Base-by-base conservation (phyloP, 2,329 filamentous ascomycete species). In the Alternaria postmessia region DNA sequence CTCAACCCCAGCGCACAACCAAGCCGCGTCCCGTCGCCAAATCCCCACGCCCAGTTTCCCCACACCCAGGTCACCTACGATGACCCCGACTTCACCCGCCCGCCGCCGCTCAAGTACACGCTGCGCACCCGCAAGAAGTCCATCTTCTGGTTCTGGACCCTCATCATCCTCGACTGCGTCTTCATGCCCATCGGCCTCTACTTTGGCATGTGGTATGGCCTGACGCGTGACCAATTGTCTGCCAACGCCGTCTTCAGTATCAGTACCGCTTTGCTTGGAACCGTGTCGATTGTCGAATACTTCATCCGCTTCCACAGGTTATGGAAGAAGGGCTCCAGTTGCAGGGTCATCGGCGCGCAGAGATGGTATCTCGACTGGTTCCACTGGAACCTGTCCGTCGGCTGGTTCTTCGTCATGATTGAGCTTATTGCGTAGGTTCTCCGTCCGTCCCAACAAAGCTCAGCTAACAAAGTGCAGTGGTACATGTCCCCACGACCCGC, bases 131-230 rank as follows among this genome's bases (percentile, higher is more conserved):
- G 87, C 44, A 87, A 86, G 69, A 83, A 82, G 75, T 79, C 82
- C 34, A 87, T 89, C 62, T 77, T 81, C 38, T 76, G 86, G 62
- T 89, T 89, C 77, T 89, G 87, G 87, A 78, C 78, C 0, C 72
- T 89, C 41, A 86, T 88, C 57, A 71, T 88, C 22, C 68, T 88
- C 59, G 87, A 89, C 75, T 86, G 83, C 51, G 79, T 87, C 60
- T 83, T 80, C 57, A 85, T 87, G 75, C 87, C 87, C 18, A 81
- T 89, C 59, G 82, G 80, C 3, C 79, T 89, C 2, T 89, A 89
- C 76, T 89, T 86, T 78, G 81, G 83, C 49, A 78, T 89, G 38
- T 88, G 85, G 84, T 88, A 88, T 64, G 81, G 80, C 63, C 84
- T 85, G 9, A 77, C 80, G 62, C 62, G 74, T 28, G 74, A 76